Conservation (phyloP, 1,139 yeast species). For the Yamadazyma atlantica region DNA sequence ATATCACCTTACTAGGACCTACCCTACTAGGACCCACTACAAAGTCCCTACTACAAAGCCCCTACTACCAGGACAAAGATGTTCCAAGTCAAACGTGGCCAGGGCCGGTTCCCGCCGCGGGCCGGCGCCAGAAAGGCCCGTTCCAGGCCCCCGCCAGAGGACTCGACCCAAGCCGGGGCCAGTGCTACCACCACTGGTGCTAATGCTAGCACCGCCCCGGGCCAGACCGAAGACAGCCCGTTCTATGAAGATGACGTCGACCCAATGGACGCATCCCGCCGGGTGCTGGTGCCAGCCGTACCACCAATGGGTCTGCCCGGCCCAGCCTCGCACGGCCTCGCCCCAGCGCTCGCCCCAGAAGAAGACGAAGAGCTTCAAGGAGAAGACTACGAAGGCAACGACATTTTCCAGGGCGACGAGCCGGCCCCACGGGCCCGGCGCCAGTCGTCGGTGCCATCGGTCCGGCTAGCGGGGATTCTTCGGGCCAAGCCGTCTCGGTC, state of each 20-base stretch:
- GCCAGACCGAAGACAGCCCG: background rate
- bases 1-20: too few species aligned
- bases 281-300: conserved; percentile 6
- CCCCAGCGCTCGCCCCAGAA: conserved; percentile 13
- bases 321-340: too few species aligned
- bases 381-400: conserved; percentile 31
- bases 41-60: too few species aligned
- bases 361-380: conserved; percentile 21
- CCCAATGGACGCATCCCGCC: conserved; percentile 27
- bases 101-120: conserved; percentile 43
- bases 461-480: conserved; percentile 39
- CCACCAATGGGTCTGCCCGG: too few species aligned
- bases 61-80: too few species aligned
- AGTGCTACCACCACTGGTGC: background rate
- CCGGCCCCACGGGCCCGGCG: conserved; percentile 17
- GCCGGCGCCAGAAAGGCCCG: conserved; percentile 2
- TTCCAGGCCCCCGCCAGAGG: background rate
- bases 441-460: conserved; percentile 32
- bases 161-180: too few species aligned
- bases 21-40: too few species aligned
- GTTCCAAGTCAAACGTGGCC: conserved; percentile 42
- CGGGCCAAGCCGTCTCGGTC: conserved; percentile 28
- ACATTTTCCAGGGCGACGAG: conserved; percentile 14
- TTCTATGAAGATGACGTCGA: conserved; percentile 26
- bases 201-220: background rate